A percentile compares a stretch with the other conserved stretches of the same genome.
Conservation (phyloP, 179 eudicot genomes). For the Nepenthes alata region DNA sequence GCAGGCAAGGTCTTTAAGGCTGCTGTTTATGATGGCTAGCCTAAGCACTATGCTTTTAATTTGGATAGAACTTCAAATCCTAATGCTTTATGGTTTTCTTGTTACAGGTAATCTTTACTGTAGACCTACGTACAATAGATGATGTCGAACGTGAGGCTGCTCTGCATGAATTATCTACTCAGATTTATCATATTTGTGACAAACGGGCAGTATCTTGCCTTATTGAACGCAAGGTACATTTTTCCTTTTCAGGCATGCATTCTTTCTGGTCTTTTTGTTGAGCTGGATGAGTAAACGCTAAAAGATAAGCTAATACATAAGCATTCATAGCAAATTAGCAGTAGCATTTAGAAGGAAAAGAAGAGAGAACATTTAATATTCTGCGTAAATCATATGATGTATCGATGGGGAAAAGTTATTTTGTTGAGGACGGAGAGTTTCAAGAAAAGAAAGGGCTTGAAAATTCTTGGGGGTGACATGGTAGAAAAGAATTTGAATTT, state of each 20-base stretch:
- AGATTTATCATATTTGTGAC: constrained; percentile 72
- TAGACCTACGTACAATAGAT: constrained; percentile 88
- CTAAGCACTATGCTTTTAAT: not conserved
- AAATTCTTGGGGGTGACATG: no score
- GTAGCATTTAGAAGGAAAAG: no score
- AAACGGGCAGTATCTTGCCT: constrained; percentile 65
- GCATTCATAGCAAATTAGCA: no score
- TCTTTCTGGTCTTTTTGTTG: not conserved
- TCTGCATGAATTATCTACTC: constrained; percentile 61
- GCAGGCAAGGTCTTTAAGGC: constrained; percentile 47
- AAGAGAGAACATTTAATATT: no score
- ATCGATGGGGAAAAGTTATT: no score
- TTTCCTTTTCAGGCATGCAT: not conserved
- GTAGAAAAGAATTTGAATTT: no score
- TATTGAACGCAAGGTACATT: constrained; percentile 71
- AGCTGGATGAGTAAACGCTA: no score
- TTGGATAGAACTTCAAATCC: not conserved
- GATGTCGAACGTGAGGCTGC: constrained; percentile 78
- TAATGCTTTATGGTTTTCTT: not conserved
- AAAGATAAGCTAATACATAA: no score
- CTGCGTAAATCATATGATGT: no score
- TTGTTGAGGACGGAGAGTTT: no score
- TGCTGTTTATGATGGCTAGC: not conserved
- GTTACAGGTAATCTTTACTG: constrained; percentile 69
- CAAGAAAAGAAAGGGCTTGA: no score